A percentile compares a stretch with the other conserved stretches of the same genome.
Evolutionary conservation across 768 basidiomycete genomes (phyloP).

Genomic region (Bullera alba): DNA sequence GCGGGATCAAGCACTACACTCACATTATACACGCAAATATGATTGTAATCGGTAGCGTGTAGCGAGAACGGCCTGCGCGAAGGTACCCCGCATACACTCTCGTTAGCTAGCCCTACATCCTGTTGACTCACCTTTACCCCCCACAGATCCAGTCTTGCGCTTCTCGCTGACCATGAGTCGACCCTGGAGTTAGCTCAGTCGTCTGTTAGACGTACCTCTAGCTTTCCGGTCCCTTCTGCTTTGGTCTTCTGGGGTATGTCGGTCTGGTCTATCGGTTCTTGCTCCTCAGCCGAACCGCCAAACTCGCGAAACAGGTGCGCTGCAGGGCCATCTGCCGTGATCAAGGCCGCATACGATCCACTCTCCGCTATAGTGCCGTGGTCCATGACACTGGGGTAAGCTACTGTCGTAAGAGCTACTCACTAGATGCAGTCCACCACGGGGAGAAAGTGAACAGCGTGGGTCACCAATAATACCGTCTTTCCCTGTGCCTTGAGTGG

Average conservation of each 20-base stretch:
- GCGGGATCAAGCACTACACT: conserved; percentile 4
- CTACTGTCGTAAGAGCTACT: neutral
- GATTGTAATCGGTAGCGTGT: conserved; percentile 54
- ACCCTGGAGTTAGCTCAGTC: conserved; percentile 43
- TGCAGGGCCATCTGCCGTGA: conserved; percentile 54
- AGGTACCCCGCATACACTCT: conserved; percentile 61
- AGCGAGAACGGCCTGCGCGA: conserved; percentile 53
- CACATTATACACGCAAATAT: conserved; percentile 57
- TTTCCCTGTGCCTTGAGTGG: conserved; percentile 51
- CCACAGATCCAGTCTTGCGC: conserved; percentile 58
- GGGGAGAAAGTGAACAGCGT: conserved; percentile 55
- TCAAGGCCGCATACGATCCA: conserved; percentile 55
- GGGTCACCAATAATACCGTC: conserved; percentile 56
- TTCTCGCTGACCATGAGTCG: conserved; percentile 60
- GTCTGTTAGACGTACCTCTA: conserved; percentile 46
- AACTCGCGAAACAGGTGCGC: conserved; percentile 58
- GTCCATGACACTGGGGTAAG: conserved; percentile 42
- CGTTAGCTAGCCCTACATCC: neutral
- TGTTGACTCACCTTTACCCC: conserved; percentile 20
- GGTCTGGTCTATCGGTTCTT: conserved; percentile 16
- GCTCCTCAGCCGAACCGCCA: conserved; percentile 50
- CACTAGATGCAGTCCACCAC: conserved; percentile 54
- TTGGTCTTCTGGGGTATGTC: no score
- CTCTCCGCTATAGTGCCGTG: conserved; percentile 52
- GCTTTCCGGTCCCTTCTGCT: conserved; percentile 57